These are phyloP conservation scores for Quercus variabilis DNA, from an alignment of 306 rosid species.

Conservation along the genomic window DNA sequence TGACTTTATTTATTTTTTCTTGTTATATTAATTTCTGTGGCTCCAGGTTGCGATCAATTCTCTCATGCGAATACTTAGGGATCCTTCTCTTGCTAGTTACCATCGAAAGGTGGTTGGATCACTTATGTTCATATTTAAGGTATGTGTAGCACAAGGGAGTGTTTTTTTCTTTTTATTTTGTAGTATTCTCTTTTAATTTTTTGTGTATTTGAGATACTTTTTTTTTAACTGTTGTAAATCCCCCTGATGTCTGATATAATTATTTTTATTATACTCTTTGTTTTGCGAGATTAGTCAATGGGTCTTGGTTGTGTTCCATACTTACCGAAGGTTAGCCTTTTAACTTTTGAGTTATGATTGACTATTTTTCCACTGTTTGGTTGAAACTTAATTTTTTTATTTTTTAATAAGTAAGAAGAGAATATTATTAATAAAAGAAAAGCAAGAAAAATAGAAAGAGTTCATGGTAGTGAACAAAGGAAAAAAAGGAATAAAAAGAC, in stretches of 20 bases:
- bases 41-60: slow-evolving; percentile 94
- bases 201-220: neutral
- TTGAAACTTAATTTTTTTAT: neutral
- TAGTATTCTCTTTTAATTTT: neutral
- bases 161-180: neutral
- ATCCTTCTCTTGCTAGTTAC: slow-evolving; percentile 90
- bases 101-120: slow-evolving; percentile 93
- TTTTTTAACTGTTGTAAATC: neutral
- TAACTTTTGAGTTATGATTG: neutral
- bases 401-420: no score
- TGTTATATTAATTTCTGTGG: slow-evolving; percentile 3
- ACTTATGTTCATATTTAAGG: slow-evolving; percentile 99
- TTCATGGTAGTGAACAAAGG: no score
- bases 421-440: no score
- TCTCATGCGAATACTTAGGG: slow-evolving; percentile 96
- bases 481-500: no score
- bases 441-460: no score
- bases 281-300: slow-evolving; percentile 82
- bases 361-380: neutral
- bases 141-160: slow-evolving; percentile 21
- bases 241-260: slow-evolving; percentile 24
- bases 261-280: slow-evolving; percentile 21
- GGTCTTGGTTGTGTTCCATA: slow-evolving; percentile 94
- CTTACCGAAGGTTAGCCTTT: slow-evolving; percentile 83
- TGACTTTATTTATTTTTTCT: slow-evolving; percentile 4